A percentile compares a stretch with the other conserved stretches of the same genome.
Evolutionary conservation across 2,329 filamentous ascomycete species (phyloP).

Genomic region (Ophiostoma sp.): DNA sequence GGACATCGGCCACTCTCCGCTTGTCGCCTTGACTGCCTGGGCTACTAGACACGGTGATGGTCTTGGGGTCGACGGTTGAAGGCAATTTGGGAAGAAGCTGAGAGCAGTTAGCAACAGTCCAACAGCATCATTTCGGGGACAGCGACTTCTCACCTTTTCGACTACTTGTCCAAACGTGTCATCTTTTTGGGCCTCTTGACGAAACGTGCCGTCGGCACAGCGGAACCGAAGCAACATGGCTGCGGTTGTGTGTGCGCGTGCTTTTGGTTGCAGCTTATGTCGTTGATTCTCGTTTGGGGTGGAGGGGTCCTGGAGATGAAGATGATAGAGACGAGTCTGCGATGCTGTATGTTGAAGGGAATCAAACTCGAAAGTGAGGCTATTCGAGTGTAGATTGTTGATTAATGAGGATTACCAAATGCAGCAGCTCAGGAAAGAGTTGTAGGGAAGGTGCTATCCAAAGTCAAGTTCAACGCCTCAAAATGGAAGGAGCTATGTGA

Average conservation of each 20-base stretch:
- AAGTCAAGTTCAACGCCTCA: neutral
- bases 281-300: neutral
- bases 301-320: neutral
- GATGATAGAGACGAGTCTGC: neutral
- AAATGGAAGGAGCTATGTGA: neutral
- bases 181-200: slow-evolving; percentile 69
- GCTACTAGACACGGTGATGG: slow-evolving; percentile 58
- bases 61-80: slow-evolving; percentile 54
- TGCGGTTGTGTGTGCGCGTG: slow-evolving; percentile 25
- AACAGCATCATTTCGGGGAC: neutral
- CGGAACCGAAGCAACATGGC: slow-evolving; percentile 80
- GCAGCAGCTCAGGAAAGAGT: neutral
- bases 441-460: neutral
- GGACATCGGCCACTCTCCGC: slow-evolving; percentile 55
- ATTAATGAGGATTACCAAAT: neutral
- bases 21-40: slow-evolving; percentile 51
- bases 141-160: slow-evolving; percentile 40
- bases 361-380: neutral
- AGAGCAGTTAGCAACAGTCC: slow-evolving; percentile 25
- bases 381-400: neutral
- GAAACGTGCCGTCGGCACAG: slow-evolving; percentile 87
- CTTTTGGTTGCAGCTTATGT: neutral
- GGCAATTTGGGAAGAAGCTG: slow-evolving; percentile 57
- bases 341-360: neutral
- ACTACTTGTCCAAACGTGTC: slow-evolving; percentile 66